Conservation (phyloP, 345 rosid species). For the Pelargonium nanum region DNA sequence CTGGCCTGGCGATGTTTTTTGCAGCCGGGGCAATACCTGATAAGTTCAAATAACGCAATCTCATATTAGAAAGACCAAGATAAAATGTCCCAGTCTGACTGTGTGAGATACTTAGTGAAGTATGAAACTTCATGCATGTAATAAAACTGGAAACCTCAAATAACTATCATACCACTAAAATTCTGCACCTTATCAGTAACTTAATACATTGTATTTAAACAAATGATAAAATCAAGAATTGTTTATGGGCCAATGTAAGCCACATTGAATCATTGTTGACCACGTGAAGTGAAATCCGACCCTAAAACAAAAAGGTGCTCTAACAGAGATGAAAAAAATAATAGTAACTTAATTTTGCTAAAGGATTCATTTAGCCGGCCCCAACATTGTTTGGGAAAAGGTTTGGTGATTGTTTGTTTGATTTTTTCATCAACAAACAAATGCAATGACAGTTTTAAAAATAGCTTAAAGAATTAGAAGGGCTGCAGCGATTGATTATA, state of each 20-base stretch:
- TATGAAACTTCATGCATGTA: neutral
- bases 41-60: slow-evolving; percentile 10
- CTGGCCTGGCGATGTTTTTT: slow-evolving; percentile 82
- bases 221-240: neutral
- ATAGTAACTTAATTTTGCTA: neutral
- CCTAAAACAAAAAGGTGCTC: neutral
- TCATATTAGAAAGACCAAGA: slow-evolving; percentile 1
- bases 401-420: too few relatives aligned
- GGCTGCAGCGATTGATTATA: neutral
- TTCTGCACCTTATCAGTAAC: neutral
- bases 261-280: neutral
- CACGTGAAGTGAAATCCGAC: neutral
- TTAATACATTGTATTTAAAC: neutral
- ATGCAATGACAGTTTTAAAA: neutral
- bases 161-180: neutral
- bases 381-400: too few relatives aligned
- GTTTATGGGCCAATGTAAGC: neutral
- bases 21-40: slow-evolving; percentile 95
- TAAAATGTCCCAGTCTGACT: neutral
- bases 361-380: too few relatives aligned
- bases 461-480: neutral
- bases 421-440: neutral
- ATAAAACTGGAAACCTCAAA: too few relatives aligned
- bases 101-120: neutral
- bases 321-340: neutral